Evolutionary conservation across 345 rosid genomes (phyloP), one percentile per base, ranked within the genome.

Genomic region (Acer yangbiense): DNA sequence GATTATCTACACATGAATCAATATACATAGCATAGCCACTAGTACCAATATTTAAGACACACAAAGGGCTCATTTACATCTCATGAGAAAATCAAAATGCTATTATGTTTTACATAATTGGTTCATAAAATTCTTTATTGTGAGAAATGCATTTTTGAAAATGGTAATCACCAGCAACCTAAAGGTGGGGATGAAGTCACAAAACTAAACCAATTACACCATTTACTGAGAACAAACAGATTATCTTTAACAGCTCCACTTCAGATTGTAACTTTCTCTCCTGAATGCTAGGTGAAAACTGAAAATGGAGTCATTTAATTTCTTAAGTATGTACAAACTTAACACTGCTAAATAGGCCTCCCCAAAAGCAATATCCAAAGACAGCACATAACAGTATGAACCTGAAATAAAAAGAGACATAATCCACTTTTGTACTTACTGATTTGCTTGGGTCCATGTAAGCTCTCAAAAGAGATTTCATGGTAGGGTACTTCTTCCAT

Each of bases 401-500:
- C 18, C 9, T 55, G 62, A 76, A 68, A 68, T 48, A 73, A 21
- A 39, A 67, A 11, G 35, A 29, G 68, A 48, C 20, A 50, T 55
- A 69, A 41, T 72, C 65, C 75, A 61, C 20, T 67, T 65, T 72
- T 55, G 48, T 12, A 84, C 98, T 88, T 81, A 96, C 98, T 14
- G 98, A 82, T 87, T 79, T 91, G 75, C 63, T 82, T 21, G 95
- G 92, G 77, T 94, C 97, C 97, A 92, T 90, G 81, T 94, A 92
- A 72, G 85, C 90, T 17, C 79, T 87, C 84, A 96, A 84, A 74
- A 96, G 97, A 74, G 99, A 89, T 87, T 88, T 96, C 99, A 93
- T 91, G n/a, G 99, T 87, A 18, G 98, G 98, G 78, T 95, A 93
- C 87, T 89, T 89, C 85, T 88, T 92, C 93, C 90, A 83, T 80